phyloP scores from a whole-genome alignment of 1,284 basidiomycete species.

The Puccinia hordei region DNA sequence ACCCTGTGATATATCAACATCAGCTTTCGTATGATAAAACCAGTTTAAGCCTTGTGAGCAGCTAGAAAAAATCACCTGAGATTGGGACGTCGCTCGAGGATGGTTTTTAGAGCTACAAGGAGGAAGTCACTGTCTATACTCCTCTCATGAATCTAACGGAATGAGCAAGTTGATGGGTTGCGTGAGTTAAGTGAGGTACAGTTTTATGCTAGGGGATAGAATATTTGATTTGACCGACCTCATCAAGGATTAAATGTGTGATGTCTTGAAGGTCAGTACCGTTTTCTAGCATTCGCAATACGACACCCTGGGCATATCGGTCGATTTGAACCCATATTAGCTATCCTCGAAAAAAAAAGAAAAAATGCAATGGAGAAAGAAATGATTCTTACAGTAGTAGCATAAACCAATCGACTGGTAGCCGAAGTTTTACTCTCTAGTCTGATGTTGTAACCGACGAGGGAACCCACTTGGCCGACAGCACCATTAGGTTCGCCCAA shows the following conservation, averaged over 20 bases:
- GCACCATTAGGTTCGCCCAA: conserved; percentile 80
- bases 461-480: conserved; percentile 76
- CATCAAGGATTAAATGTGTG: conserved; percentile 84
- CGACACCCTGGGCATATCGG: conserved; percentile 76
- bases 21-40: background rate
- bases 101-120: conserved; percentile 88
- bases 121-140: conserved; percentile 98
- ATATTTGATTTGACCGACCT: conserved; percentile 63
- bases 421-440: conserved; percentile 70
- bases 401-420: conserved; percentile 64
- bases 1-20: conserved; percentile 66
- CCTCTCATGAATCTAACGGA: conserved; percentile 75
- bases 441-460: conserved; percentile 94
- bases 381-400: conserved; percentile 65
- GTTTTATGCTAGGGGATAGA: background rate
- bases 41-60: background rate
- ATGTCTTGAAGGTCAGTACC: conserved; percentile 87
- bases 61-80: conserved; percentile 68
- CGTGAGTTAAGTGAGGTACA: background rate
- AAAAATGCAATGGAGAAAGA: background rate
- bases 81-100: conserved; percentile 75
- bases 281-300: conserved; percentile 90
- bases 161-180: background rate
- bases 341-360: background rate
- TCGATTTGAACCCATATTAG: background rate